Evolutionary conservation across 2,329 filamentous ascomycete species (phyloP).

Genomic region (Aspergillus floridensis): DNA sequence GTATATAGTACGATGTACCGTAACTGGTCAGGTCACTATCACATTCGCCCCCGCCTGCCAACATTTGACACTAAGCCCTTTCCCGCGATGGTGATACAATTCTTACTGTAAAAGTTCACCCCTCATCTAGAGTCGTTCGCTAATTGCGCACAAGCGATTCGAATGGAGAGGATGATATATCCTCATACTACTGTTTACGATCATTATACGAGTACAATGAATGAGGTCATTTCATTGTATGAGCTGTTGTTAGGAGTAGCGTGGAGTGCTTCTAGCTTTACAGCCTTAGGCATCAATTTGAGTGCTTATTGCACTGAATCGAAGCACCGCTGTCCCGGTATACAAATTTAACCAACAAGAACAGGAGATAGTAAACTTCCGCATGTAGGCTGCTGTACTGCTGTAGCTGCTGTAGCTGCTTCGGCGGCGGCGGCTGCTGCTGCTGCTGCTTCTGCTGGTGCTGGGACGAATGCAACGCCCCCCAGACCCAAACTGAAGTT

Average conservation of each 20-base stretch:
- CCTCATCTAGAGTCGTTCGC: not conserved
- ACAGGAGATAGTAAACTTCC: too few relatives aligned
- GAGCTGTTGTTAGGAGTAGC: too few relatives aligned
- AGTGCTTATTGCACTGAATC: too few relatives aligned
- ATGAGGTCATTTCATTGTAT: too few relatives aligned
- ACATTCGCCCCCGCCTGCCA: slow-evolving; percentile 18
- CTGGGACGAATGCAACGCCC: slow-evolving; percentile 8
- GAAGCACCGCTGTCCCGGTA: too few relatives aligned
- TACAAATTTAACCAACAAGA: too few relatives aligned
- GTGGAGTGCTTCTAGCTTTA: not conserved
- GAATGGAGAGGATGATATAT: too few relatives aligned
- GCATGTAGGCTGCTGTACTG: too few relatives aligned
- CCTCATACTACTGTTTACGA: too few relatives aligned
- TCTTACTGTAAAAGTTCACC: not conserved
- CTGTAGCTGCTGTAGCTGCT: too few relatives aligned
- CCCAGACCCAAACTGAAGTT: slow-evolving; percentile 10
- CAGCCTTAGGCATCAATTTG: not conserved
- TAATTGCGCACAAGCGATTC: not conserved
- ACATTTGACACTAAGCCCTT: slow-evolving; percentile 14
- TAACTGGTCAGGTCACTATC: slow-evolving; percentile 5
- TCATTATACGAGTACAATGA: too few relatives aligned
- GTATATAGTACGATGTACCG: not conserved
- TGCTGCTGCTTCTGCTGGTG: not conserved
- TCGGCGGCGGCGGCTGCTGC: not conserved
- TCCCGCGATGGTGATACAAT: not conserved